Conservation (phyloP, 2,329 filamentous ascomycete species). For the Acephala macrosclerotiorum region DNA sequence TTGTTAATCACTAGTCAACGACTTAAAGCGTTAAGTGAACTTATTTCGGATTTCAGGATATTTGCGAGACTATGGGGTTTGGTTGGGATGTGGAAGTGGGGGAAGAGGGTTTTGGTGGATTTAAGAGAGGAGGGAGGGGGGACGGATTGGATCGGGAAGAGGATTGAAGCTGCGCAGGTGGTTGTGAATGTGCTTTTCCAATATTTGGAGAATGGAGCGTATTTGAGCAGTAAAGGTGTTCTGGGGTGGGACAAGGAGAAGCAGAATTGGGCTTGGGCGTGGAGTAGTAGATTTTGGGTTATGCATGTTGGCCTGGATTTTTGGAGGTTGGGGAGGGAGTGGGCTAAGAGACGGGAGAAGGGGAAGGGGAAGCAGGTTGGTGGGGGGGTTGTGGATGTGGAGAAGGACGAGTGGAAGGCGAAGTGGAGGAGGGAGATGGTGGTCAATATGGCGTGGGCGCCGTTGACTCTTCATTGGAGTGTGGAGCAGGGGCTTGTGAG, state of each 20-base stretch:
- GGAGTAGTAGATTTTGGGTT: conserved; percentile 84
- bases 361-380: conserved; percentile 41
- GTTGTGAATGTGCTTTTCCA: conserved; percentile 75
- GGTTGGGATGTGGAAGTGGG: conserved; percentile 76
- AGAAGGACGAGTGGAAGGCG: conserved; percentile 44
- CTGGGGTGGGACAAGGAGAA: conserved; percentile 63
- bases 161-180: conserved; percentile 73
- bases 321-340: conserved; percentile 59
- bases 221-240: conserved; percentile 76
- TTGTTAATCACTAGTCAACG: conserved; percentile 55
- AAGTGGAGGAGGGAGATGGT: conserved; percentile 71
- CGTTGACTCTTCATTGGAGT: conserved; percentile 86
- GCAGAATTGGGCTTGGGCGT: conserved; percentile 68
- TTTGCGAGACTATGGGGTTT: conserved; percentile 81
- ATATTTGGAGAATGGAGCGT: conserved; percentile 82
- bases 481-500: conserved; percentile 69
- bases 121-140: conserved; percentile 17
- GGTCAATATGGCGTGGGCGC: conserved; percentile 78
- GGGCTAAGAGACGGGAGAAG: conserved; percentile 41
- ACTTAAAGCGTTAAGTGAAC: conserved; percentile 66
- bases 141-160: conserved; percentile 53
- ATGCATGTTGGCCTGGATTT: conserved; percentile 81
- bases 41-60: conserved; percentile 75
- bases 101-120: conserved; percentile 51
- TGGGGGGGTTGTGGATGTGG: conserved; percentile 42